phyloP scores from a whole-genome alignment of 164 flowering plant species.

The Vitis rotundifolia region DNA sequence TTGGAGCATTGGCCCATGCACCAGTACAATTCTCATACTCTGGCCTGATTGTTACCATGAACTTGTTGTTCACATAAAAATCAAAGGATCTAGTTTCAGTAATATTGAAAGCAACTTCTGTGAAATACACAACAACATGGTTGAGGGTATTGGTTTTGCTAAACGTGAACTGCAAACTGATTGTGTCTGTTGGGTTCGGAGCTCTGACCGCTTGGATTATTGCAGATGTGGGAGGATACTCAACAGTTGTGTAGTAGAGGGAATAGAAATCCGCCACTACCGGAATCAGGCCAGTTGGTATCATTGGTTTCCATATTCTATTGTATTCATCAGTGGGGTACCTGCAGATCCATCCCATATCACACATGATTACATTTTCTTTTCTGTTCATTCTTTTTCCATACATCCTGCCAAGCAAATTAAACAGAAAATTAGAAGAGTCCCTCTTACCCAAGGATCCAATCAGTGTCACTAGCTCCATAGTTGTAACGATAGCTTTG shows the following conservation, averaged over 20 bases:
- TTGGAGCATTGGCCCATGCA: not conserved
- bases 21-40: slow-evolving; percentile 7
- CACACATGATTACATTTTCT: no score
- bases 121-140: slow-evolving; percentile 10
- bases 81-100: slow-evolving; percentile 7
- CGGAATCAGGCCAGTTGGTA: not conserved
- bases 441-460: not conserved
- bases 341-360: slow-evolving; percentile 12
- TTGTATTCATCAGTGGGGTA: slow-evolving; percentile 16
- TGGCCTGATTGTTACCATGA: not conserved
- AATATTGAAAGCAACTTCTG: not conserved
- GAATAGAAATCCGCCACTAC: not conserved
- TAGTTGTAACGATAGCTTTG: slow-evolving; percentile 8
- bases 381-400: no score
- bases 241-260: not conserved
- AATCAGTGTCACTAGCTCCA: slow-evolving; percentile 5
- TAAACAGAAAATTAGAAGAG: not conserved
- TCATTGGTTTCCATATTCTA: slow-evolving; percentile 17
- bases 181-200: not conserved
- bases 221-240: slow-evolving; percentile 12
- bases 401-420: not conserved
- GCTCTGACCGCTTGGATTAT: slow-evolving; percentile 10
- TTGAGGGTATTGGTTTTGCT: not conserved
- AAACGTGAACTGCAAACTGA: slow-evolving; percentile 1
- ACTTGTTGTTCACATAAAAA: not conserved